These are phyloP conservation scores for Nyctanthes arbortristis DNA, from an alignment of 257 asterid species.

Conservation along the genomic window DNA sequence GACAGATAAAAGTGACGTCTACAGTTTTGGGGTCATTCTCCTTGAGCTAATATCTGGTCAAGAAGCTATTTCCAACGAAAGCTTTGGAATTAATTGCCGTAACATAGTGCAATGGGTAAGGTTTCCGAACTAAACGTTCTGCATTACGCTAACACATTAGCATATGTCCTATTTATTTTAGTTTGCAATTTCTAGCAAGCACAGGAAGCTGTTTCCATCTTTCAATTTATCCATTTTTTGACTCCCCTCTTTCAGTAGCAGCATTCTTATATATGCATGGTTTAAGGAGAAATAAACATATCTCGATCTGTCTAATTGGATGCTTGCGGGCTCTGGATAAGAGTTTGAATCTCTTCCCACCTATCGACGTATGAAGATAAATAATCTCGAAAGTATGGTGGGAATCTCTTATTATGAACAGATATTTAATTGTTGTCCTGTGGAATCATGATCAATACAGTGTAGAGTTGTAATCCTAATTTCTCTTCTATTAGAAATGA, in stretches of 20 bases:
- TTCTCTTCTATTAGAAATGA: neutral
- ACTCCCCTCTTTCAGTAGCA: too few relatives aligned
- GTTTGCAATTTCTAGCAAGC: too few relatives aligned
- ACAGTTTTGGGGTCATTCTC: conserved; percentile 96
- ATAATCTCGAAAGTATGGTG: too few relatives aligned
- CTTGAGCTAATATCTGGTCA: conserved; percentile 95
- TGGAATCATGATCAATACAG: neutral
- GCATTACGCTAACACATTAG: neutral
- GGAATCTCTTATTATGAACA: neutral
- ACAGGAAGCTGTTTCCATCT: too few relatives aligned
- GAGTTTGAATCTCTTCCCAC: too few relatives aligned
- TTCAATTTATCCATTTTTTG: too few relatives aligned
- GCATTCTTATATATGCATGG: too few relatives aligned
- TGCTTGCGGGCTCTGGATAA: too few relatives aligned
- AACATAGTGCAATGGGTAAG: conserved; percentile 98
- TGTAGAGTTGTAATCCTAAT: neutral
- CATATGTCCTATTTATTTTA: too few relatives aligned
- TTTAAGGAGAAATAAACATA: too few relatives aligned
- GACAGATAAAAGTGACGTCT: conserved; percentile 95
- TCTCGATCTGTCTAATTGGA: too few relatives aligned
- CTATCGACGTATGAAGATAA: too few relatives aligned
- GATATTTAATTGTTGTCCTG: neutral
- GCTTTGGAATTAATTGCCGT: conserved; percentile 81
- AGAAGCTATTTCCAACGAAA: conserved; percentile 93
- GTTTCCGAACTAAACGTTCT: neutral